Base-by-base conservation (phyloP, 2,329 filamentous ascomycete genomes). In the Fusarium albidum region DNA sequence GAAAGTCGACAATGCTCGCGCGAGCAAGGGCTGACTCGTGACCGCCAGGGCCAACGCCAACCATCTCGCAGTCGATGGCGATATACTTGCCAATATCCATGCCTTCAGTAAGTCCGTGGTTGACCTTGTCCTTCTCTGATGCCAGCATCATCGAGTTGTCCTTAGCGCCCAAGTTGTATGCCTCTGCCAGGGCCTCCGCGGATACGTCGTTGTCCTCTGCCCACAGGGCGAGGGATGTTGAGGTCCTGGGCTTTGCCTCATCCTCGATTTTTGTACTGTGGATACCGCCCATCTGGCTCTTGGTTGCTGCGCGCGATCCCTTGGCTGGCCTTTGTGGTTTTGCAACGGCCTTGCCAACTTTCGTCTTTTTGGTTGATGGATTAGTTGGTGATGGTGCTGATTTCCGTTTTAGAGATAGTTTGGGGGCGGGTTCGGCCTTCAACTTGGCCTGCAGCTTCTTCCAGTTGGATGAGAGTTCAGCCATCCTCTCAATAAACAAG, bases 61-160 rank as follows among this genome's bases (percentile, higher is more conserved):
- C 95, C 95, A 99, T 99, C 76, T 99, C 95, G 73, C 95, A 99
- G 77, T 99, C 95, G 39, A 99, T 85, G 15, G 91, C 90, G 34
- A 99, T 77, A 71, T 96, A 99, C 80, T 95, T 96, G 44, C 94
- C 95, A 15, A 93, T 77, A 46, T 92, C 84, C 29, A 89, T 75
- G 6, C 81, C 84, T 18, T 77, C 72, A 2, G 83, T 81, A 4
- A 86, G 76, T 1, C 89, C 89, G 37, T 84, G 82, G 67, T 91
- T 91, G 56, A 87, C 76, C 37, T 79, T 81, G 42, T 81, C 79
- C 32, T 80, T 73, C 18, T 71, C 71, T 10, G 78, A 71, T 13
- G 74, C 71, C 25, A 84, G 74, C 55, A 81, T 73, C 63, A 72
- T 65, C 3, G 82, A 79, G 58, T 78, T 78, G 49, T 78, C 73